These are phyloP conservation scores for Auricularia heimuer DNA, from an alignment of 768 basidiomycete genomes.

Conservation along the genomic window DNA sequence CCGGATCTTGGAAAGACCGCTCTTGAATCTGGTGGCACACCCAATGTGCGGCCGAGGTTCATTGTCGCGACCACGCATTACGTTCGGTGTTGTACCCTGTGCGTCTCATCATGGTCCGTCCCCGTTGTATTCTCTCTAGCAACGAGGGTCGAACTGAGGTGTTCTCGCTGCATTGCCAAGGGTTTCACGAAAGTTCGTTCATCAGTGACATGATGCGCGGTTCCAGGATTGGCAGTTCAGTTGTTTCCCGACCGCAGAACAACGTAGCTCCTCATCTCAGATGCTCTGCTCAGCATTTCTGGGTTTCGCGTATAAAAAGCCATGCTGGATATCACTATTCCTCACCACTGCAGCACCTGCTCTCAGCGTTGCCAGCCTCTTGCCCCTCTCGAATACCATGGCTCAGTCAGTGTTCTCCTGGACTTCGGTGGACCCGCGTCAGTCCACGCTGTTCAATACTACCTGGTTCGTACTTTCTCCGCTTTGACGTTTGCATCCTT, in stretches of 20 bases:
- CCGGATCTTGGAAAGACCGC: neutral
- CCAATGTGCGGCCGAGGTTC: neutral
- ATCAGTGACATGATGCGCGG: neutral
- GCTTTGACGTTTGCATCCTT: neutral
- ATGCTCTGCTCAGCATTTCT: constrained; percentile 4
- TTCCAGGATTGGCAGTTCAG: neutral
- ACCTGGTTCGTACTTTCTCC: constrained; percentile 22
- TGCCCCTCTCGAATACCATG: neutral
- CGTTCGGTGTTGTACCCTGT: neutral
- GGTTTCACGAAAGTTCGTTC: neutral
- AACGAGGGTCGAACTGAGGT: neutral
- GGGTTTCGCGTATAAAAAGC: neutral
- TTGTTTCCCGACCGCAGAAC: neutral
- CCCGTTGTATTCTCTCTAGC: neutral
- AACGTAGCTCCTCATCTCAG: constrained; percentile 4
- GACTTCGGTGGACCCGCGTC: constrained; percentile 80
- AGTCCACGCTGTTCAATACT: constrained; percentile 72
- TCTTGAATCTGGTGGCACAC: neutral
- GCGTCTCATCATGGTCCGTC: neutral
- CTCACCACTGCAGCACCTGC: neutral
- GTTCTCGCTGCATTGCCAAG: neutral
- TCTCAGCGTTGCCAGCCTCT: constrained; percentile 7
- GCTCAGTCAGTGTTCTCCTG: constrained; percentile 50
- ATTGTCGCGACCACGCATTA: neutral
- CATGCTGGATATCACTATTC: neutral